phyloP scores from a whole-genome alignment of 768 basidiomycete genomes.

The Exidia glandulosa region DNA sequence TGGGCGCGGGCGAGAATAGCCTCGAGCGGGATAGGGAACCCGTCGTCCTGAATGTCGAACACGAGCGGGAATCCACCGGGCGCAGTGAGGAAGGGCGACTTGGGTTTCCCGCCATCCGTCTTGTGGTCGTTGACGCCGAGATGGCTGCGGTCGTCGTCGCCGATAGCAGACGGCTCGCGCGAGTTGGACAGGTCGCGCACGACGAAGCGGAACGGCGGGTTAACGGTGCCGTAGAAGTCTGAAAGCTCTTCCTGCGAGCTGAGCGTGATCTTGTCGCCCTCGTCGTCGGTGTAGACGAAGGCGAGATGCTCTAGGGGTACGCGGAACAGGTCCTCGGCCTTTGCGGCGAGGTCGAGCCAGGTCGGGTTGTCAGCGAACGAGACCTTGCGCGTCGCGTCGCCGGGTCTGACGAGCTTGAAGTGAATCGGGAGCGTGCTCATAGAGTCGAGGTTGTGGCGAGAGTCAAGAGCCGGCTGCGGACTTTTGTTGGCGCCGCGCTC shows the following conservation, averaged over 20 bases:
- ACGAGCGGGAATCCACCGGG: neutral
- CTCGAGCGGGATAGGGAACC: conserved; percentile 11
- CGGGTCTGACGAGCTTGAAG: conserved; percentile 55
- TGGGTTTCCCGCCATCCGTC: no score
- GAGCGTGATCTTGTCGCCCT: conserved; percentile 67
- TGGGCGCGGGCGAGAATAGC: conserved; percentile 15
- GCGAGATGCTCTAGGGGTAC: conserved; percentile 50
- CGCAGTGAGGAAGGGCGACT: neutral
- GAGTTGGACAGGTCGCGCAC: conserved; percentile 43
- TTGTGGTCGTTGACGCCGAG: conserved; percentile 39
- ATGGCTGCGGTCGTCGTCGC: conserved; percentile 15
- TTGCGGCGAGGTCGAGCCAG: conserved; percentile 47
- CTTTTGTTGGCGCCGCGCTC: neutral
- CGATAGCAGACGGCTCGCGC: conserved; percentile 23
- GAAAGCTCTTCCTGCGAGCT: conserved; percentile 66
- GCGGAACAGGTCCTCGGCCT: conserved; percentile 41
- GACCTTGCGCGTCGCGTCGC: conserved; percentile 50
- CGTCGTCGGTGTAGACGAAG: conserved; percentile 61
- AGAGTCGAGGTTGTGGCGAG: conserved; percentile 6
- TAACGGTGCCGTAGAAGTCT: conserved; percentile 45
- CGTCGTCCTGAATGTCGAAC: conserved; percentile 32
- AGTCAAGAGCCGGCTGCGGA: conserved; percentile 4
- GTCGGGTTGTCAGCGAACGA: conserved; percentile 39
- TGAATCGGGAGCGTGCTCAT: conserved; percentile 28
- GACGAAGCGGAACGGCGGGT: conserved; percentile 35